Conservation (phyloP, 73 alveolate genomes). For the Uronychia binucleata region DNA sequence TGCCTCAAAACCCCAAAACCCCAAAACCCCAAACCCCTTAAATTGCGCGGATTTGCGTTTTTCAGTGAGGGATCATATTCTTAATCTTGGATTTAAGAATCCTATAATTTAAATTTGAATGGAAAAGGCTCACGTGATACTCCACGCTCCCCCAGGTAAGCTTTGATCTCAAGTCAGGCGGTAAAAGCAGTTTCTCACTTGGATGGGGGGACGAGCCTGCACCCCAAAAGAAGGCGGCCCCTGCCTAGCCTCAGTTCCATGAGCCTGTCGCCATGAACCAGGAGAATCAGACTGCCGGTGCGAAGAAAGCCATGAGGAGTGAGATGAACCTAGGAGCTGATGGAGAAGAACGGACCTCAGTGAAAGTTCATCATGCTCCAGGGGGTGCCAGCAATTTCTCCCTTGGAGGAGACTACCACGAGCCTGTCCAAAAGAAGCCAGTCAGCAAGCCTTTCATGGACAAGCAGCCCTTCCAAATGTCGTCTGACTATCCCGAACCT, state of each 20-base stretch:
- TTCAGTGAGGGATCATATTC: too few relatives aligned
- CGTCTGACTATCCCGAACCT: background rate
- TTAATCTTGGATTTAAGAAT: too few relatives aligned
- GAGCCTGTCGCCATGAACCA: background rate
- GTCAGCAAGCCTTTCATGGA: background rate
- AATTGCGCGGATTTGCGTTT: too few relatives aligned
- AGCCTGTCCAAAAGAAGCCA: background rate
- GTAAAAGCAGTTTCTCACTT: slow-evolving; percentile 4
- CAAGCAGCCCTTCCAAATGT: background rate
- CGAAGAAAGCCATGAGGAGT: slow-evolving; percentile 12
- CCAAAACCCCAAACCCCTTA: too few relatives aligned
- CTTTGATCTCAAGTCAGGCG: too few relatives aligned
- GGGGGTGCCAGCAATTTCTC: slow-evolving; percentile 30
- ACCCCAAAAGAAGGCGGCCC: slow-evolving; percentile 12
- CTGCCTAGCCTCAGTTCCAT: background rate
- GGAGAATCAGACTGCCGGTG: background rate
- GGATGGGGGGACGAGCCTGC: slow-evolving; percentile 15
- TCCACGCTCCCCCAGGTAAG: slow-evolving; percentile 35
- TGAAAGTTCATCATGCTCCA: slow-evolving; percentile 47
- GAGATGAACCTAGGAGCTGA: slow-evolving; percentile 26
- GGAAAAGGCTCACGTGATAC: slow-evolving; percentile 12
- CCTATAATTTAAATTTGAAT: too few relatives aligned
- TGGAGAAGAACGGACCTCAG: slow-evolving; percentile 32
- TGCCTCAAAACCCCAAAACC: too few relatives aligned
- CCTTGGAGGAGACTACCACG: slow-evolving; percentile 7